A percentile compares a stretch with the other conserved stretches of the same genome.
phyloP scores from a whole-genome alignment of 192 early-diverging fungal species.

The Backusella australiensis region DNA sequence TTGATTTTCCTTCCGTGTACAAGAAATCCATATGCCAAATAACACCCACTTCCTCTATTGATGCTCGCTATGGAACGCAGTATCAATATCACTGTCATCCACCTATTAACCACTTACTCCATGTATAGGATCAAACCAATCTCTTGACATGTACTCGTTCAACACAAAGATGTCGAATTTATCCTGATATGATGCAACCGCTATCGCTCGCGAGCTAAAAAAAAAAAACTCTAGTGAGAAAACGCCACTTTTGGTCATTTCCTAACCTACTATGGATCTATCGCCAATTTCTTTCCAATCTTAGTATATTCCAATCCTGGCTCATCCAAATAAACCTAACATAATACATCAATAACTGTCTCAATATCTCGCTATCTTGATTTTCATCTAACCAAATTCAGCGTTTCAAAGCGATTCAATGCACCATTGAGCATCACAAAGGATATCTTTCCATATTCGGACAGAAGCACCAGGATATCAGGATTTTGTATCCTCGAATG shows the following conservation, averaged over 20 bases:
- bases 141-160: conserved; percentile 11
- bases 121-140: conserved; percentile 17
- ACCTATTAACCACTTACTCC: conserved; percentile 11
- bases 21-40: conserved; percentile 38
- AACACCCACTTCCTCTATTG: conserved; percentile 28
- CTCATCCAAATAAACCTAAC: conserved; percentile 4
- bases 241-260: background rate
- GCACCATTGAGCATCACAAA: conserved; percentile 15
- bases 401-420: conserved; percentile 16
- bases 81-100: too few relatives aligned
- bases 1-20: conserved; percentile 2
- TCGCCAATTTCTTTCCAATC: conserved; percentile 26
- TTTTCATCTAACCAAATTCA: conserved; percentile 13
- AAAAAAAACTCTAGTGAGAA: background rate
- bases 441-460: conserved; percentile 26
- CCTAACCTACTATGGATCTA: conserved; percentile 29
- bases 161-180: conserved; percentile 26
- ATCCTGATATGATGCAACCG: conserved; percentile 30
- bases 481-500: conserved; percentile 19
- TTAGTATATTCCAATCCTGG: conserved; percentile 25
- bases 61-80: conserved; percentile 14
- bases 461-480: conserved; percentile 17
- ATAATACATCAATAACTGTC: background rate
- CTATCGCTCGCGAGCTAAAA: conserved; percentile 27
- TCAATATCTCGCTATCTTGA: background rate